phyloP scores from a whole-genome alignment of 352 stramenopile genomes.

The Globisporangium canariense region DNA sequence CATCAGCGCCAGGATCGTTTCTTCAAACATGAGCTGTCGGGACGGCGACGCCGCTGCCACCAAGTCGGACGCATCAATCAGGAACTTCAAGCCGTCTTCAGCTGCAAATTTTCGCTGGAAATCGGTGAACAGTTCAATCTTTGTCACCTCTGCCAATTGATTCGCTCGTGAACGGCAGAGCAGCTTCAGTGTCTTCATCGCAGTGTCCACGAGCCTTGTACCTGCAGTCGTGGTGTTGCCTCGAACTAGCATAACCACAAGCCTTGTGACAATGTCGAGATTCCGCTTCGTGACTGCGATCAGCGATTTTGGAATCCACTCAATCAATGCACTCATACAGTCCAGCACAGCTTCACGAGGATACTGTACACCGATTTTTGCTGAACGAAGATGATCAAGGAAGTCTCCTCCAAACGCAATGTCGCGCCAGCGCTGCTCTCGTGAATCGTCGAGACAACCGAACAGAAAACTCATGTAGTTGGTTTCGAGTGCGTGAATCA shows the following conservation, averaged over 20 bases:
- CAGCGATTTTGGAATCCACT: conserved; percentile 5
- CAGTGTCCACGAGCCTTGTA: background rate
- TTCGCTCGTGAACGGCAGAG: conserved; percentile 11
- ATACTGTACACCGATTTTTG: background rate
- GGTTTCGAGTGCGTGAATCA: conserved; percentile 1
- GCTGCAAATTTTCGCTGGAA: conserved; percentile 13
- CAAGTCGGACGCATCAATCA: conserved; percentile 10
- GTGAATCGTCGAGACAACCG: conserved; percentile 8
- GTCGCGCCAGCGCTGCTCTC: conserved; percentile 5
- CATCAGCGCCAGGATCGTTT: conserved; percentile 17
- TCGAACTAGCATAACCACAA: background rate
- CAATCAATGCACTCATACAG: conserved; percentile 9
- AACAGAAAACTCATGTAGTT: conserved; percentile 13
- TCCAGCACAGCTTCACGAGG: background rate
- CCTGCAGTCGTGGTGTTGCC: background rate
- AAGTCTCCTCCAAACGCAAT: conserved; percentile 15
- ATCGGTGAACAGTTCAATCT: conserved; percentile 9
- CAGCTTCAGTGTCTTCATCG: background rate
- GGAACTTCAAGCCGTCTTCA: conserved; percentile 15
- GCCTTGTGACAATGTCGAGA: conserved; percentile 9
- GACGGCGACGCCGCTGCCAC: background rate
- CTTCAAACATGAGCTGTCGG: conserved; percentile 15
- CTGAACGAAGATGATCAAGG: background rate
- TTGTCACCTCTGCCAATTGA: background rate
- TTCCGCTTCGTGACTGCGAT: conserved; percentile 13